phyloP scores from a whole-genome alignment of 2,329 filamentous ascomycete genomes.

The Alternaria alternata region DNA sequence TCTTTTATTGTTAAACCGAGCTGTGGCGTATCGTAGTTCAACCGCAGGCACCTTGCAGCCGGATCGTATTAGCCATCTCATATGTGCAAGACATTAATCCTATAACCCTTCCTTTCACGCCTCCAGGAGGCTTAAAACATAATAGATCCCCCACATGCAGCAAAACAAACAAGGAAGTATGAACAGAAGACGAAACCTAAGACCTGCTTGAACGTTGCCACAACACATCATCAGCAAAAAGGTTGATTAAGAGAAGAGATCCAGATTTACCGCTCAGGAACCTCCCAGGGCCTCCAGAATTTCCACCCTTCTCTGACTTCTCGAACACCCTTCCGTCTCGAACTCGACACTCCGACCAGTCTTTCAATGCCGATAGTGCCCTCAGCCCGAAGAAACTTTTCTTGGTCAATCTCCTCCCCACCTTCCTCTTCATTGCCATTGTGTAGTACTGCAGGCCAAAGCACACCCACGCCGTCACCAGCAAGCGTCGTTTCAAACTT shows the following conservation, averaged over 20 bases:
- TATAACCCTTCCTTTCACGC: background rate
- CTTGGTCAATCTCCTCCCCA: constrained; percentile 91
- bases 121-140: background rate
- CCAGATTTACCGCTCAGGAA: constrained; percentile 20
- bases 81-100: background rate
- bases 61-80: background rate
- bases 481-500: constrained; percentile 90
- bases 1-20: background rate
- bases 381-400: constrained; percentile 84
- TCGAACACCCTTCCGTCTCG: constrained; percentile 33
- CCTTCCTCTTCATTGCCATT: constrained; percentile 83
- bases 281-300: constrained; percentile 52
- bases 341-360: constrained; percentile 75
- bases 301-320: constrained; percentile 52
- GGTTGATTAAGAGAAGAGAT: background rate
- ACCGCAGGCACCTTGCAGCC: background rate
- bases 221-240: background rate
- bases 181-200: constrained; percentile 1
- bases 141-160: background rate
- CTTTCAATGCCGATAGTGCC: constrained; percentile 86
- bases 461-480: constrained; percentile 90
- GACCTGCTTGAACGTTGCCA: constrained; percentile 5
- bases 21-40: background rate
- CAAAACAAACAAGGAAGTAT: background rate
- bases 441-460: constrained; percentile 90